Percentiles rank a stretch among this genome's conserved stretches.
Evolutionary conservation across 2,329 filamentous ascomycete genomes (phyloP).

Genomic region (Hirsutella thompsonii): DNA sequence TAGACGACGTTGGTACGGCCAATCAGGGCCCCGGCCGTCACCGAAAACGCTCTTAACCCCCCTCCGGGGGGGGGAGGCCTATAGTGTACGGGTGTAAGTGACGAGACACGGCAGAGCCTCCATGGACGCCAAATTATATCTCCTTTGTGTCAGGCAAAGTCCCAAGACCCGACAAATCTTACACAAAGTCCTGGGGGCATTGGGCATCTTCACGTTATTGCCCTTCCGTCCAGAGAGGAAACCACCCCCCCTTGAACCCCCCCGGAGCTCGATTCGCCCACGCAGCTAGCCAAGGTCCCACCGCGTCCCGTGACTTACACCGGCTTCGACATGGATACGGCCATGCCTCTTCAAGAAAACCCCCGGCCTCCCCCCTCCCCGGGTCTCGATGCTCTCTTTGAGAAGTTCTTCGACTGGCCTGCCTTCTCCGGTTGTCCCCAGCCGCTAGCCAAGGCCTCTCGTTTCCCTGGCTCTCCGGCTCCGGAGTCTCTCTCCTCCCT

Average conservation of each 20-base stretch:
- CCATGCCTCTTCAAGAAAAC: slow-evolving; percentile 22
- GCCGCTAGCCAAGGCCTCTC: slow-evolving; percentile 15
- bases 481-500: slow-evolving; percentile 17
- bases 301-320: slow-evolving; percentile 28
- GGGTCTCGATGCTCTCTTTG: slow-evolving; percentile 20
- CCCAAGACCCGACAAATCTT: slow-evolving; percentile 24
- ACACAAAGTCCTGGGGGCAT: slow-evolving; percentile 24
- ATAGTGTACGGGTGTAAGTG: slow-evolving; percentile 19
- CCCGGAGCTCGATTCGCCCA: slow-evolving; percentile 19
- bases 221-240: slow-evolving; percentile 13
- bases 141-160: slow-evolving; percentile 23
- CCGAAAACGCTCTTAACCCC: slow-evolving; percentile 11
- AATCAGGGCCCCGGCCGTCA: slow-evolving; percentile 15
- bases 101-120: slow-evolving; percentile 19
- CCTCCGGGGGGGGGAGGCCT: too few species aligned
- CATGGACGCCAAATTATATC: slow-evolving; percentile 25
- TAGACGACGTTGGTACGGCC: slow-evolving; percentile 8
- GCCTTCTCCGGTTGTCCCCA: slow-evolving; percentile 19
- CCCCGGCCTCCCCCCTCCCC: slow-evolving; percentile 21
- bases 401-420: slow-evolving; percentile 24
- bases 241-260: slow-evolving; percentile 11
- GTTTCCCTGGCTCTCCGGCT: slow-evolving; percentile 15
- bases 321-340: slow-evolving; percentile 15
- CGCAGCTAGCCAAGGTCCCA: slow-evolving; percentile 25
- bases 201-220: slow-evolving; percentile 27